phyloP scores from a whole-genome alignment of 805 yeast genomes.

The Kodamaea nitidulidarum region DNA sequence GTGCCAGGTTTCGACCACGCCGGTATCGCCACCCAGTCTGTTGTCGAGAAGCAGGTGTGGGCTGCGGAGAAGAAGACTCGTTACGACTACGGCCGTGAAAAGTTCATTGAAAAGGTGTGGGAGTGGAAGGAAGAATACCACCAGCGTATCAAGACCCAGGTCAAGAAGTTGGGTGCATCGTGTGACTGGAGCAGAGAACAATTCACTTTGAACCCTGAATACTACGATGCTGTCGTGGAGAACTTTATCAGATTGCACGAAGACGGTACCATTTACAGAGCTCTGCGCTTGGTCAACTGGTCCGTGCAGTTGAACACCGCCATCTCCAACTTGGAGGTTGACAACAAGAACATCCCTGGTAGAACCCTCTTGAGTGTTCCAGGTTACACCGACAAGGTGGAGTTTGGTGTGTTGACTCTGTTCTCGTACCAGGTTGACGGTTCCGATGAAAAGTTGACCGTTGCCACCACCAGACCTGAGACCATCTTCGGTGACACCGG shows the following conservation, averaged over 20 bases:
- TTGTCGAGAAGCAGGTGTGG: constrained; percentile 95
- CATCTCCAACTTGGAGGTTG: constrained; percentile 92
- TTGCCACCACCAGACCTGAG: constrained; percentile 99
- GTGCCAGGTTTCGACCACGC: constrained; percentile 98
- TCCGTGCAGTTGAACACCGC: constrained; percentile 93
- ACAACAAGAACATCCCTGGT: constrained; percentile 83
- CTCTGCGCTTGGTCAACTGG: constrained; percentile 92
- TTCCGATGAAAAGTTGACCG: constrained; percentile 80
- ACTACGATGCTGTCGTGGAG: constrained; percentile 78
- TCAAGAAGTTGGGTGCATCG: constrained; percentile 88
- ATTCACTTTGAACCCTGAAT: constrained; percentile 80
- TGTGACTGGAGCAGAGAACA: constrained; percentile 96
- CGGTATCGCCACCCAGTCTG: constrained; percentile 98
- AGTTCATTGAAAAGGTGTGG: constrained; percentile 86
- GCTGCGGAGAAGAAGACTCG: constrained; percentile 82
- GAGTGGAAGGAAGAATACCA: constrained; percentile 98
- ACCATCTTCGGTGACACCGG: constrained; percentile 97
- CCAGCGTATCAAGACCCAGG: constrained; percentile 75
- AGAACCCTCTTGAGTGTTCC: constrained; percentile 81
- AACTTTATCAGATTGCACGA: constrained; percentile 90
- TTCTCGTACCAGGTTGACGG: constrained; percentile 86
- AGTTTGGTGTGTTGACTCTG: constrained; percentile 95
- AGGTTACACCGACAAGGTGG: constrained; percentile 83
- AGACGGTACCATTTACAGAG: constrained; percentile 94
- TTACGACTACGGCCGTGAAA: constrained; percentile 93